A percentile compares a stretch with the other conserved stretches of the same genome.
Conservation (phyloP, 345 rosid species). For the Kernera saxatilis region DNA sequence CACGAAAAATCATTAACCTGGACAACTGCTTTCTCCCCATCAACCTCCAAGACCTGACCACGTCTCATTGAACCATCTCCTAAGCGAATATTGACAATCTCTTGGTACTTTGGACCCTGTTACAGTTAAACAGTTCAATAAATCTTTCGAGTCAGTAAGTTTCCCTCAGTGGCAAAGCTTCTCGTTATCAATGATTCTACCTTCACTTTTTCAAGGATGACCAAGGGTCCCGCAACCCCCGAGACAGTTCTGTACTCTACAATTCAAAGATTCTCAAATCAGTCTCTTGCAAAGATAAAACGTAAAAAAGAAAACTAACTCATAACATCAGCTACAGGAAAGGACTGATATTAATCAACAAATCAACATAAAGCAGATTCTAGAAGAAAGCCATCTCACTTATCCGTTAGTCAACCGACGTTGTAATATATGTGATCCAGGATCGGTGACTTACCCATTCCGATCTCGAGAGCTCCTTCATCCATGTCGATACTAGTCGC, state of each 20-base stretch:
- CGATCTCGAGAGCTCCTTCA: constrained; percentile 76
- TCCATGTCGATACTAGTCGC: constrained; percentile 41
- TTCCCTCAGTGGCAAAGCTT: constrained; percentile 1
- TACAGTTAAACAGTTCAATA: neutral
- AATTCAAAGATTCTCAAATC: constrained; percentile 17
- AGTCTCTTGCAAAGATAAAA: neutral
- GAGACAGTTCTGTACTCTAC: constrained; percentile 97
- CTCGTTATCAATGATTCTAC: constrained; percentile 20
- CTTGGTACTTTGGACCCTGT: constrained; percentile 97
- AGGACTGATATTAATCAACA: neutral
- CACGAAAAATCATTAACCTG: constrained; percentile 42
- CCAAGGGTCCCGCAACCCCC: constrained; percentile 97
- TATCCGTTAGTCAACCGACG: neutral
- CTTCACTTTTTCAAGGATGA: constrained; percentile 97
- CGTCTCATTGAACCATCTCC: constrained; percentile 93
- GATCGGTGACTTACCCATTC: constrained; percentile 64
- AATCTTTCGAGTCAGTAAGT: neutral
- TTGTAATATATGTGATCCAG: neutral
- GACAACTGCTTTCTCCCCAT: constrained; percentile 98
- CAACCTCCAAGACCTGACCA: constrained; percentile 98
- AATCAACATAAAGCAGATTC: neutral
- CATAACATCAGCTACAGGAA: constrained; percentile 2
- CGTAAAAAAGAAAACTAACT: neutral
- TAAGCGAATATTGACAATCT: constrained; percentile 92
- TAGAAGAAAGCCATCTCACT: neutral